Conservation (phyloP, 768 basidiomycete genomes). For the Naganishia randhawae region DNA sequence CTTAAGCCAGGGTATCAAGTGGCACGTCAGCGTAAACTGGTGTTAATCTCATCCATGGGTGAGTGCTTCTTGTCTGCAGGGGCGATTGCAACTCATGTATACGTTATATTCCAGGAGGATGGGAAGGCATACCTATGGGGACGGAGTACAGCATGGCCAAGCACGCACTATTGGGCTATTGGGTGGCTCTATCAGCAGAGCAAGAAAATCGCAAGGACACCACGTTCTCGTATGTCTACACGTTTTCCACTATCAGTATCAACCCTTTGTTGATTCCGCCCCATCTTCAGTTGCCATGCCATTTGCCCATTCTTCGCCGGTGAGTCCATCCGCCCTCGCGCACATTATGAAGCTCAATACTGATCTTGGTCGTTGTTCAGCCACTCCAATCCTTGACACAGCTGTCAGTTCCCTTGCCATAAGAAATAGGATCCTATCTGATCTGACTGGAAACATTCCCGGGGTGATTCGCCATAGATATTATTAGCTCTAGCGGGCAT, state of each 20-base stretch:
- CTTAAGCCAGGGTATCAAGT: background rate
- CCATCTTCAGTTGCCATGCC: slow-evolving; percentile 11
- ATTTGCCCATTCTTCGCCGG: slow-evolving; percentile 31
- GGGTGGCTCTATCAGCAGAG: slow-evolving; percentile 18
- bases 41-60: slow-evolving; percentile 29
- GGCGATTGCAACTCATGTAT: too few species aligned
- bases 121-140: slow-evolving; percentile 19
- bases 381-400: slow-evolving; percentile 16
- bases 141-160: slow-evolving; percentile 26
- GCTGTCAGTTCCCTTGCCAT: slow-evolving; percentile 3
- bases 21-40: slow-evolving; percentile 17
- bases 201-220: background rate
- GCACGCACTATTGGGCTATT: slow-evolving; percentile 27
- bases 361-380: slow-evolving; percentile 2
- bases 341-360: background rate
- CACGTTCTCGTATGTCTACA: slow-evolving; percentile 21
- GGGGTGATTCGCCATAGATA: background rate
- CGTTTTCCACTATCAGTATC: background rate
- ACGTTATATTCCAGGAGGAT: slow-evolving; percentile 21
- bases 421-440: too few species aligned
- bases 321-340: background rate
- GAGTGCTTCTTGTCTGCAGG: background rate
- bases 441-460: background rate
- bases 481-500: slow-evolving; percentile 18
- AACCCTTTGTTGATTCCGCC: background rate